phyloP scores from a whole-genome alignment of 306 rosid genomes.

The Amphicarpaea edgeworthii region DNA sequence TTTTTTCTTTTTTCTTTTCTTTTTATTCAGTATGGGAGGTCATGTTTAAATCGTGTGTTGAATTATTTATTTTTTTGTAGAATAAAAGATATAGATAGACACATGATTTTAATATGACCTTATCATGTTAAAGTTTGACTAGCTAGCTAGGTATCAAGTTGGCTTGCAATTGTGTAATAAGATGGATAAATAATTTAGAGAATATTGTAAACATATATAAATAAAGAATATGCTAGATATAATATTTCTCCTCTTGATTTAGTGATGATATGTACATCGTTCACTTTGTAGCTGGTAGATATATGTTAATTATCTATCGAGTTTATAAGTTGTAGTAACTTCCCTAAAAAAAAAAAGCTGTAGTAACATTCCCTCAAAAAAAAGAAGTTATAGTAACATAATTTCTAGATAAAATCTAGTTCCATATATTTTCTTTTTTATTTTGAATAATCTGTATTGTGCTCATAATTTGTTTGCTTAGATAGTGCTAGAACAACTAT shows the following conservation, averaged over 20 bases:
- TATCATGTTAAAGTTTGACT: constrained; percentile 1
- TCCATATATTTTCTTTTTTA: too few species aligned
- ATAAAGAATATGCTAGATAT: neutral
- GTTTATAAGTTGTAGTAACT: too few species aligned
- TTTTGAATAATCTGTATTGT: too few species aligned
- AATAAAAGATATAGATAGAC: neutral
- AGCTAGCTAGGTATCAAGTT: constrained; percentile 10
- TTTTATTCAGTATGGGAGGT: neutral
- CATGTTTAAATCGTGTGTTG: constrained; percentile 4
- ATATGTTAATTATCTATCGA: too few species aligned
- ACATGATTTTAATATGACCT: neutral
- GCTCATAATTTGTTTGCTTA: too few species aligned
- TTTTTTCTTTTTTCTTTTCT: neutral
- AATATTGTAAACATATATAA: constrained; percentile 16
- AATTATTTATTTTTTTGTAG: neutral
- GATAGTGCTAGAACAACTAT: too few species aligned
- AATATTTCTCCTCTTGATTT: neutral
- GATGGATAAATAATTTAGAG: constrained; percentile 1
- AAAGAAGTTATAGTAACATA: neutral
- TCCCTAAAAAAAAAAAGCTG: too few species aligned
- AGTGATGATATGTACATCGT: neutral
- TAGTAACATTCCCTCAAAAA: too few species aligned
- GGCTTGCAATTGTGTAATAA: constrained; percentile 1
- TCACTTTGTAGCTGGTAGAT: too few species aligned
- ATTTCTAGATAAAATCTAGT: too few species aligned